Conservation (phyloP, 2,329 filamentous ascomycete genomes). For the Aspergillus piperis region DNA sequence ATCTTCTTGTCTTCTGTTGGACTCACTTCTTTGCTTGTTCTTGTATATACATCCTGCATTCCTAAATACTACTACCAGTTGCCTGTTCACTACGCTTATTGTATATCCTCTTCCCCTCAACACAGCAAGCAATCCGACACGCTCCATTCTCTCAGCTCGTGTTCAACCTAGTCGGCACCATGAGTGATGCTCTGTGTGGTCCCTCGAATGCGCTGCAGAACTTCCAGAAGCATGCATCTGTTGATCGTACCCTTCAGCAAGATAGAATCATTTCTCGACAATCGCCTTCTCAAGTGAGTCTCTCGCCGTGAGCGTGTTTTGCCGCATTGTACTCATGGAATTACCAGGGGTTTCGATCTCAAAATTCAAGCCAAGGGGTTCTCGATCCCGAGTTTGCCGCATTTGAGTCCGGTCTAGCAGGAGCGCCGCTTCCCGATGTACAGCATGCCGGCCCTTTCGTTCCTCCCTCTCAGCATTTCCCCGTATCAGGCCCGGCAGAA, state of each 20-base stretch:
- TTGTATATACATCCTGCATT: not conserved
- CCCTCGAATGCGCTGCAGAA: conserved; percentile 74
- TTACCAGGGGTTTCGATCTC: conserved; percentile 63
- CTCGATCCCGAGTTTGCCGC: conserved; percentile 69
- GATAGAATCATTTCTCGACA: conserved; percentile 63
- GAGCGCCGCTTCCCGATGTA: conserved; percentile 38
- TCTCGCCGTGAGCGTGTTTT: not conserved
- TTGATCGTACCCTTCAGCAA: conserved; percentile 71
- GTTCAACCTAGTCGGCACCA: conserved; percentile 36
- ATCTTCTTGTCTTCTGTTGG: conserved; percentile 8
- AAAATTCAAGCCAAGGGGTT: conserved; percentile 54
- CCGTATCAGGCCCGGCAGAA: conserved; percentile 23
- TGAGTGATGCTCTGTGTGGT: conserved; percentile 71
- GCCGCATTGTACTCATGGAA: conserved; percentile 15
- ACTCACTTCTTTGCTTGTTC: not conserved
- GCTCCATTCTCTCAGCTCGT: not conserved
- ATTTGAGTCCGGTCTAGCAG: conserved; percentile 55
- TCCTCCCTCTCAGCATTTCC: conserved; percentile 28
- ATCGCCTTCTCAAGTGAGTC: conserved; percentile 56
- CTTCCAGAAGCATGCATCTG: conserved; percentile 68
- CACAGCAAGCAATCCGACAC: not conserved
- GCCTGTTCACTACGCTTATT: not conserved
- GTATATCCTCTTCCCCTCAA: not conserved
- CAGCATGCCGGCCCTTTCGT: conserved; percentile 38
- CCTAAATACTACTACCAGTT: not conserved